Evolutionary conservation across 1,284 basidiomycete genomes (phyloP).

Genomic region (Tetrapyrgos nigripes): DNA sequence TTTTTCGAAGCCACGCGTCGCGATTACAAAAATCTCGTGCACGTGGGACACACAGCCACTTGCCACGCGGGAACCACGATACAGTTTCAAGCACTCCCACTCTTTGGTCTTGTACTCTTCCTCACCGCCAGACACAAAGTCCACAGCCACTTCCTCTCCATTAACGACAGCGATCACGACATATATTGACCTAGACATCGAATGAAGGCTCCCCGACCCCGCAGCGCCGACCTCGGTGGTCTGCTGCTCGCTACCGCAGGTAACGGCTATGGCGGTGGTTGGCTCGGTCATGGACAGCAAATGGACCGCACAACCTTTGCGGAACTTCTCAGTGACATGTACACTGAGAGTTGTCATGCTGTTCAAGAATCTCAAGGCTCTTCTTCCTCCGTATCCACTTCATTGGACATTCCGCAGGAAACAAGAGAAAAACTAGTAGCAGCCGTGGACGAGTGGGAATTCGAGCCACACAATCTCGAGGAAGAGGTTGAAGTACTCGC

Average conservation of each 20-base stretch:
- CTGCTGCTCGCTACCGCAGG: conserved; percentile 78
- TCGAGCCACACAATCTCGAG: conserved; percentile 83
- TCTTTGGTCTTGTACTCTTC: neutral
- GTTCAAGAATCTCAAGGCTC: conserved; percentile 65
- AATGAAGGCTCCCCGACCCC: conserved; percentile 41
- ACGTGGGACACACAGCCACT: neutral
- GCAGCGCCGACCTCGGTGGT: conserved; percentile 87
- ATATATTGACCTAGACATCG: neutral
- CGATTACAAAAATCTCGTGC: neutral
- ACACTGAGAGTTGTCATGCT: conserved; percentile 74
- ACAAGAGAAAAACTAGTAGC: conserved; percentile 64
- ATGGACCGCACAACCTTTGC: conserved; percentile 63
- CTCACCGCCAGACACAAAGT: neutral
- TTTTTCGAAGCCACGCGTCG: neutral
- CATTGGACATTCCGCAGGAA: conserved; percentile 37
- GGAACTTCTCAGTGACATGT: conserved; percentile 84
- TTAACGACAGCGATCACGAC: neutral
- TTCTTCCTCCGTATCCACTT: conserved; percentile 38
- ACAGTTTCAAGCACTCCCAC: too few relatives aligned
- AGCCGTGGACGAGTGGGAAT: conserved; percentile 81
- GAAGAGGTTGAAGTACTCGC: conserved; percentile 78
- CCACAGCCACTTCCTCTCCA: neutral
- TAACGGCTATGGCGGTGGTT: conserved; percentile 71
- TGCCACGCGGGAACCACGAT: neutral
- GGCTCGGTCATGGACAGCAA: conserved; percentile 67